Evolutionary conservation across 371 early-diverging fungal genomes (phyloP).

Genomic region (Mortierella sp.): DNA sequence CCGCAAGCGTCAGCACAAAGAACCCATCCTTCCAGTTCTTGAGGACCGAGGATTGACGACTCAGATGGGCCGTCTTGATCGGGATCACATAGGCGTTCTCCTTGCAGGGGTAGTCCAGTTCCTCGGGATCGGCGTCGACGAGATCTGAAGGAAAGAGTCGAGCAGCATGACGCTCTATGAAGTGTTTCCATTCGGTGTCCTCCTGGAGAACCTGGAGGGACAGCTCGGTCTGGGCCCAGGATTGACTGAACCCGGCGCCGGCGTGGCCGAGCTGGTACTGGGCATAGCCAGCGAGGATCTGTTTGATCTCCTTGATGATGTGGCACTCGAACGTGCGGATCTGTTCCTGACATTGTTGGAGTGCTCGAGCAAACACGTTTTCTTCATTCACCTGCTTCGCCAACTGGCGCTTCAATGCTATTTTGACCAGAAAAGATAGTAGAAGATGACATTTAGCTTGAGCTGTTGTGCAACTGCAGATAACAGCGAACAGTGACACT

Average conservation of each 20-base stretch:
- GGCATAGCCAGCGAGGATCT: constrained; percentile 26
- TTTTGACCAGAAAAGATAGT: neutral
- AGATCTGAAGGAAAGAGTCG: constrained; percentile 31
- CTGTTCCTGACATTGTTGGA: constrained; percentile 33
- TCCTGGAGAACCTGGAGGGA: constrained; percentile 22
- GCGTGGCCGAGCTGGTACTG: constrained; percentile 13
- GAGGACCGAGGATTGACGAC: constrained; percentile 29
- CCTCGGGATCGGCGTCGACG: constrained; percentile 30
- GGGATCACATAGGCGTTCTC: constrained; percentile 20
- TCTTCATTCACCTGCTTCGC: constrained; percentile 35
- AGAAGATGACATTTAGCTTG: neutral
- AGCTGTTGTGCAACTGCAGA: too few species aligned
- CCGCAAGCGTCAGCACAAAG: constrained; percentile 33
- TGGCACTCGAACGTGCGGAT: constrained; percentile 24
- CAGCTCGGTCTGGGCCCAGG: constrained; percentile 25
- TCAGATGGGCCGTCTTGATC: constrained; percentile 21
- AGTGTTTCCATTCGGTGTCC: constrained; percentile 31
- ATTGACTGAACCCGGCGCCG: constrained; percentile 15
- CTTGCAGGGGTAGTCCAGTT: constrained; percentile 37
- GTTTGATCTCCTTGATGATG: constrained; percentile 36
- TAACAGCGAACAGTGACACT: neutral
- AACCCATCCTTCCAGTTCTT: constrained; percentile 41
- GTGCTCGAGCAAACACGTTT: constrained; percentile 27
- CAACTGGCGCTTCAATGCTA: constrained; percentile 25
- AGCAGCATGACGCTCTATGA: constrained; percentile 13